Conservation (phyloP, 257 asterid genomes). For the Jasminum sambac region DNA sequence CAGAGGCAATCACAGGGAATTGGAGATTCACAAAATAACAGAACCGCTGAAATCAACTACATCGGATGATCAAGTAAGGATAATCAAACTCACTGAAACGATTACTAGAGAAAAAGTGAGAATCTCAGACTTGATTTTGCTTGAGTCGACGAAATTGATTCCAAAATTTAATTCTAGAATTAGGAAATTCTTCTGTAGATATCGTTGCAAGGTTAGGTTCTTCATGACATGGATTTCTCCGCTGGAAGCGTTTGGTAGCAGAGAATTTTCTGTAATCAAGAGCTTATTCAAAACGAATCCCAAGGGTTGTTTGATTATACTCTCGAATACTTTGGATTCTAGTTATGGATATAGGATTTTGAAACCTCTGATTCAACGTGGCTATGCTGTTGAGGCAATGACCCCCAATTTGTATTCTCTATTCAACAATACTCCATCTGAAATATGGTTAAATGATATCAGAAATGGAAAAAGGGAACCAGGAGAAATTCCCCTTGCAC, state of each 20-base stretch:
- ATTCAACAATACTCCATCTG: conserved; percentile 50
- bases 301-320: conserved; percentile 45
- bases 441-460: conserved; percentile 51
- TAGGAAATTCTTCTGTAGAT: conserved; percentile 19
- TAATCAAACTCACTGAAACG: background rate
- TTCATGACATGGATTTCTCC: conserved; percentile 65
- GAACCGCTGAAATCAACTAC: conserved; percentile 24
- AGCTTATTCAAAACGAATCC: conserved; percentile 59
- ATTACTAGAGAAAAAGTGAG: conserved; percentile 10
- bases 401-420: conserved; percentile 42
- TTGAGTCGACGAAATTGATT: conserved; percentile 6
- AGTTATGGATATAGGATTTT: conserved; percentile 32
- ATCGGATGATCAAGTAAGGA: conserved; percentile 4
- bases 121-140: conserved; percentile 20
- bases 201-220: conserved; percentile 37
- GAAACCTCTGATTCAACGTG: conserved; percentile 42
- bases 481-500: conserved; percentile 59
- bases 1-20: background rate
- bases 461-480: conserved; percentile 48
- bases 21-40: conserved; percentile 26
- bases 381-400: conserved; percentile 41
- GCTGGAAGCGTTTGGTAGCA: conserved; percentile 25
- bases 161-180: conserved; percentile 33
- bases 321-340: conserved; percentile 62
- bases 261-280: conserved; percentile 50